phyloP scores from a whole-genome alignment of 331 rosid species.

The Ulmus americana region DNA sequence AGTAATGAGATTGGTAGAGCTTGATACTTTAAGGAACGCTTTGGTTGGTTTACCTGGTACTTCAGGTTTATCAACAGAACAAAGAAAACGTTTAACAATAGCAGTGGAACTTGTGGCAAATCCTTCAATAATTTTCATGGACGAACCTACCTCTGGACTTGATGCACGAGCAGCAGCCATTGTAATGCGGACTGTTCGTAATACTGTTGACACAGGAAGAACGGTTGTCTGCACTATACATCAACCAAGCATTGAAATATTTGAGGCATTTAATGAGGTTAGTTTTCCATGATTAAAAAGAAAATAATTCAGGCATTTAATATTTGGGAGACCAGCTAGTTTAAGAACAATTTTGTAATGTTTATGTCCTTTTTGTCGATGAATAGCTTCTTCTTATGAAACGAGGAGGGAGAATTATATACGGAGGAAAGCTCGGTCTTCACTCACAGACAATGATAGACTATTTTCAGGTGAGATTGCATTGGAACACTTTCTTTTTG shows the following conservation, averaged over 20 bases:
- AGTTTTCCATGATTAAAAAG: not conserved
- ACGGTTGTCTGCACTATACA: conserved; percentile 91
- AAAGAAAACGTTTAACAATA: conserved; percentile 72
- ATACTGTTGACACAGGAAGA: conserved; percentile 89
- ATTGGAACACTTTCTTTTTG: not conserved
- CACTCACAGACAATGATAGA: conserved; percentile 56
- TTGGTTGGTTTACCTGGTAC: conserved; percentile 81
- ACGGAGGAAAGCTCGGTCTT: conserved; percentile 74
- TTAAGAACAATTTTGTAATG: not conserved
- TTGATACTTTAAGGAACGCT: conserved; percentile 55
- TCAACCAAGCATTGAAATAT: conserved; percentile 83
- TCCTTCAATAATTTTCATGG: conserved; percentile 89
- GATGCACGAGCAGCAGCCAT: conserved; percentile 97
- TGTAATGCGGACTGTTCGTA: conserved; percentile 85
- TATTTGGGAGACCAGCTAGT: not conserved
- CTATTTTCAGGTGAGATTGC: conserved; percentile 46
- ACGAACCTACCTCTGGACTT: conserved; percentile 90
- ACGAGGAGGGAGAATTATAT: conserved; percentile 75
- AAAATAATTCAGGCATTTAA: not conserved
- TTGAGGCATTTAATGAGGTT: conserved; percentile 92
- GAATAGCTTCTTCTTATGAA: conserved; percentile 80
- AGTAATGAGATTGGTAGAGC: conserved; percentile 80
- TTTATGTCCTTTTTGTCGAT: conserved; percentile 19
- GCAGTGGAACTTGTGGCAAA: conserved; percentile 94
- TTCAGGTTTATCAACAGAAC: conserved; percentile 86